Percentiles rank a stretch among this genome's conserved stretches.
Conservation (phyloP, 345 rosid genomes). For the thale cress (Arabidopsis thaliana) region TAIR10.1 NC_003075.7:7150001-7150500, state of each 20-base stretch:
- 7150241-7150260: slow-evolving; percentile 1
- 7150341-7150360: neutral
- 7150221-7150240: neutral
- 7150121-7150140: too few relatives aligned
- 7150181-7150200: too few relatives aligned
- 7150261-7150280: neutral
- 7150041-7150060: too few relatives aligned
- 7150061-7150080: too few relatives aligned
- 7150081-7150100: too few relatives aligned
- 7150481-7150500: slow-evolving; percentile 6
- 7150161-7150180: too few relatives aligned
- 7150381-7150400: neutral
- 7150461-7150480: neutral
- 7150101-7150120: too few relatives aligned
- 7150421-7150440: slow-evolving; percentile 12
- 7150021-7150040: too few relatives aligned
- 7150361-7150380: neutral
- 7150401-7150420: slow-evolving; percentile 16
- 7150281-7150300: neutral
- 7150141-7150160: too few relatives aligned
- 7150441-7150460: neutral
- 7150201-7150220: neutral
- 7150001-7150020: neutral
- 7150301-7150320: neutral
- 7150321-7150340: slow-evolving; percentile 2